Evolutionary conservation across 306 rosid genomes (phyloP).

Genomic region (Cyamopsis tetragonoloba): DNA sequence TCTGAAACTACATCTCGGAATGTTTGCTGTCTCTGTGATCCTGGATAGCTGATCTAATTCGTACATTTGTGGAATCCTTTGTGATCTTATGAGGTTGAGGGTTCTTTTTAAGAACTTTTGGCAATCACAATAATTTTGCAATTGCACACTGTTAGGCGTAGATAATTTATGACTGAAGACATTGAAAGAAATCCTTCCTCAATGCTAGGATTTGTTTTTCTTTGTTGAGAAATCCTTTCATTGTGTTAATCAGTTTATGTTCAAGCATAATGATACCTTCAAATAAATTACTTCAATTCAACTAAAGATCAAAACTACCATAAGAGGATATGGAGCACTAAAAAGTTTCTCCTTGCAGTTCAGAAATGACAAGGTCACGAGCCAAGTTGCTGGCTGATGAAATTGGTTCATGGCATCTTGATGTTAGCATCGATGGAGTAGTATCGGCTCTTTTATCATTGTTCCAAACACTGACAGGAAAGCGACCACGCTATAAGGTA

Average conservation of each 20-base stretch:
- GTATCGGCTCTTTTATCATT: slow-evolving; percentile 63
- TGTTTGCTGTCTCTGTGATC: slow-evolving; percentile 7
- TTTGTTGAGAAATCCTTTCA: not conserved
- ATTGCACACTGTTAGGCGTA: not conserved
- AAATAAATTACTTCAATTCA: slow-evolving; percentile 1
- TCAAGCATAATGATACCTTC: slow-evolving; percentile 7
- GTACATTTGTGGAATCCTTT: not conserved
- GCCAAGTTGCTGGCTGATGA: slow-evolving; percentile 85
- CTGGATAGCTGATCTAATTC: not conserved
- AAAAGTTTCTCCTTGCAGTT: slow-evolving; percentile 50
- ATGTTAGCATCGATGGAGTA: slow-evolving; percentile 79
- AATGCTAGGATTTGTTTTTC: slow-evolving; percentile 14
- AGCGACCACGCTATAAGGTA: slow-evolving; percentile 75
- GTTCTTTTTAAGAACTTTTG: not conserved
- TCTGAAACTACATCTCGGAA: not conserved
- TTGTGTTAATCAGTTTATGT: not conserved
- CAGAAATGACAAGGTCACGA: slow-evolving; percentile 62
- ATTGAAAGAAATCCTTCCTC: not conserved
- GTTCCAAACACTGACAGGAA: slow-evolving; percentile 85
- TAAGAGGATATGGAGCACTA: not conserved
- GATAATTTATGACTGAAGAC: not conserved
- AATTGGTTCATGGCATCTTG: slow-evolving; percentile 96
- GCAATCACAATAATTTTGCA: slow-evolving; percentile 6
- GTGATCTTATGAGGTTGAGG: not conserved
- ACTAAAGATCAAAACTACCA: not conserved